These are phyloP conservation scores for Yamadazyma jaroonii DNA, from an alignment of 1,139 yeast genomes.

Conservation along the genomic window DNA sequence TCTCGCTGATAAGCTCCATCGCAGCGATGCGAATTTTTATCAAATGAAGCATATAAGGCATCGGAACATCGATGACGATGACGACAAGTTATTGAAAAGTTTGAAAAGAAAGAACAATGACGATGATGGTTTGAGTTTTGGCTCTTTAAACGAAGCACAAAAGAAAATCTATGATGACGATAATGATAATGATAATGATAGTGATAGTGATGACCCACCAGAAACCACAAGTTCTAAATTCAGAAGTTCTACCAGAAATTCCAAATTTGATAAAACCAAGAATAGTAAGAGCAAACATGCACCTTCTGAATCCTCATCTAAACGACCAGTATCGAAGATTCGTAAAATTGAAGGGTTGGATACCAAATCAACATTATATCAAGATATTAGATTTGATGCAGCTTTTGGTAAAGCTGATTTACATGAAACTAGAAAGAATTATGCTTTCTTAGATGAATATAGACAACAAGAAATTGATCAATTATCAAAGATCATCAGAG, in stretches of 20 bases:
- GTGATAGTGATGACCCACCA: background rate
- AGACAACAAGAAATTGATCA: constrained; percentile 67
- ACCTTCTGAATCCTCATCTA: constrained; percentile 71
- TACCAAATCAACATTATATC: constrained; percentile 45
- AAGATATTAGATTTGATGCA: constrained; percentile 87
- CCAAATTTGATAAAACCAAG: background rate
- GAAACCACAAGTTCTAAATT: background rate
- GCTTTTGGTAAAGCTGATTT: constrained; percentile 84
- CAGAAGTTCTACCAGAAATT: too few relatives aligned
- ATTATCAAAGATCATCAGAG: constrained; percentile 55
- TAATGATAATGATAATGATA: constrained; percentile 3
- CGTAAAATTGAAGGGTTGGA: constrained; percentile 75
- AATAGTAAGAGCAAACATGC: constrained; percentile 64
- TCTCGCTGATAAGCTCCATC: too few relatives aligned
- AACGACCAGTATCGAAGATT: constrained; percentile 65
- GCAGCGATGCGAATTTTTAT: constrained; percentile 4
- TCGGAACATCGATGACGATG: constrained; percentile 15
- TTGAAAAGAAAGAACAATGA: constrained; percentile 22
- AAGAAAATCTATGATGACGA: constrained; percentile 32
- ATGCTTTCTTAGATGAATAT: constrained; percentile 82
- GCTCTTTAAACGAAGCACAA: constrained; percentile 59
- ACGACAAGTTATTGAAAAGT: constrained; percentile 17
- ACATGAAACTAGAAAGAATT: constrained; percentile 64
- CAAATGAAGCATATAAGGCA: constrained; percentile 8
- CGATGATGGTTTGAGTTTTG: constrained; percentile 52